A percentile compares a stretch with the other conserved stretches of the same genome.
These are phyloP conservation scores for Pseudophaeomoniella oleicola DNA, from an alignment of 2,329 filamentous ascomycete species.

Conservation along the genomic window DNA sequence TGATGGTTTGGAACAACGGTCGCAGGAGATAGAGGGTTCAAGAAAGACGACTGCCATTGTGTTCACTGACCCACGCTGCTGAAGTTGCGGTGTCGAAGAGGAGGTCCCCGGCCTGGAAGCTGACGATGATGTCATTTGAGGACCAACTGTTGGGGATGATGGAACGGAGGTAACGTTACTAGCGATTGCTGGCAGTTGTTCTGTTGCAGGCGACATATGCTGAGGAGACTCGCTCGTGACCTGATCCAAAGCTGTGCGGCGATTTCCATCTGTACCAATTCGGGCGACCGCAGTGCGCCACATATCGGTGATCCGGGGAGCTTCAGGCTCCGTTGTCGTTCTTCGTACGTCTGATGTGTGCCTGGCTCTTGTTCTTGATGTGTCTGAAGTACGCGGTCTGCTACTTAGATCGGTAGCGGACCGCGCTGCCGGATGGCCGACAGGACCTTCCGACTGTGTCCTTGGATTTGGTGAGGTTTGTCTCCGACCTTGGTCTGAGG, in stretches of 20 bases:
- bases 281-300: constrained; percentile 1
- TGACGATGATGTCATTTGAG: no score
- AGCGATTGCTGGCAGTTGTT: background rate
- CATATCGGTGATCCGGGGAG: background rate
- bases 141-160: no score
- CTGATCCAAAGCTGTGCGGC: background rate
- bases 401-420: constrained; percentile 51
- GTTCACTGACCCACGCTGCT: no score
- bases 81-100: no score
- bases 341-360: constrained; percentile 7
- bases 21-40: constrained; percentile 63
- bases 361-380: constrained; percentile 5
- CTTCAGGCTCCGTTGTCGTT: constrained; percentile 9
- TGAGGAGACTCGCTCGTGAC: constrained; percentile 1
- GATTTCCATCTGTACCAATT: constrained; percentile 1
- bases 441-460: constrained; percentile 13
- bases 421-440: constrained; percentile 32
- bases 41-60: no score
- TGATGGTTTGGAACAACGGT: constrained; percentile 51
- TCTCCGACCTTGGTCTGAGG: constrained; percentile 14
- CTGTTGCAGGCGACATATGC: constrained; percentile 1
- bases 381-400: constrained; percentile 11
- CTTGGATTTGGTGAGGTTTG: constrained; percentile 12
- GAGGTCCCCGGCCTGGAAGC: no score
- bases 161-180: background rate